A percentile compares a stretch with the other conserved stretches of the same genome.
Conservation (phyloP, 108 stramenopile genomes). For the Pinguiococcus pyrenoidosus region DNA sequence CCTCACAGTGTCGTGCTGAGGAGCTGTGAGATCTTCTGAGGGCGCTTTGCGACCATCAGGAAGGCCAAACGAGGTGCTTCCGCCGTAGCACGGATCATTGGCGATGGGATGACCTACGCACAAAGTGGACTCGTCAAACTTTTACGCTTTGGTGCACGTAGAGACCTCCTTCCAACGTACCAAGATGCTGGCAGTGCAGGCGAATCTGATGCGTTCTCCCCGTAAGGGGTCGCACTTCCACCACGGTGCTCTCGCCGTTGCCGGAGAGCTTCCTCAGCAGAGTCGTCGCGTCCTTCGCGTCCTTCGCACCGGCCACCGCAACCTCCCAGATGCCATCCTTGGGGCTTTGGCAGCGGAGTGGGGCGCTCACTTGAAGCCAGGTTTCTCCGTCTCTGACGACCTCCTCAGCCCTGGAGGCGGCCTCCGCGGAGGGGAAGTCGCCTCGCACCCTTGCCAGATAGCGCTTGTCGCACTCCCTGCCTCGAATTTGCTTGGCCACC, state of each 20-base stretch:
- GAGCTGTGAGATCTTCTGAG: too few relatives aligned
- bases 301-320: background rate
- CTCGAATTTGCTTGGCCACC: conserved; percentile 26
- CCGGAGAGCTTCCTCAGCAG: background rate
- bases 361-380: conserved; percentile 12
- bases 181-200: conserved; percentile 23
- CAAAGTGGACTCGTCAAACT: too few relatives aligned
- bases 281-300: background rate
- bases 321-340: conserved; percentile 24
- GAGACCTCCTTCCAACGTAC: background rate
- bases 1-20: too few relatives aligned
- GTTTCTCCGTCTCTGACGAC: background rate
- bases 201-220: conserved; percentile 37
- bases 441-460: conserved; percentile 44
- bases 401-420: conserved; percentile 1
- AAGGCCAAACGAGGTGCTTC: too few relatives aligned
- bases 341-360: conserved; percentile 6
- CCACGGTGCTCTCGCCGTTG: conserved; percentile 20
- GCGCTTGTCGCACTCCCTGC: conserved; percentile 15
- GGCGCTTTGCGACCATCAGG: too few relatives aligned
- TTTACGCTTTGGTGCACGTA: too few relatives aligned
- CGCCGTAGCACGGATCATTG: conserved; percentile 39
- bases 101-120: conserved; percentile 30
- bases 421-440: conserved; percentile 14
- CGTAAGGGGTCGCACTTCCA: conserved; percentile 24